Evolutionary conservation across 176 grass and related monocot species (phyloP), one percentile per base, ranked within the genome.

Genomic region (Triticum urartu): DNA sequence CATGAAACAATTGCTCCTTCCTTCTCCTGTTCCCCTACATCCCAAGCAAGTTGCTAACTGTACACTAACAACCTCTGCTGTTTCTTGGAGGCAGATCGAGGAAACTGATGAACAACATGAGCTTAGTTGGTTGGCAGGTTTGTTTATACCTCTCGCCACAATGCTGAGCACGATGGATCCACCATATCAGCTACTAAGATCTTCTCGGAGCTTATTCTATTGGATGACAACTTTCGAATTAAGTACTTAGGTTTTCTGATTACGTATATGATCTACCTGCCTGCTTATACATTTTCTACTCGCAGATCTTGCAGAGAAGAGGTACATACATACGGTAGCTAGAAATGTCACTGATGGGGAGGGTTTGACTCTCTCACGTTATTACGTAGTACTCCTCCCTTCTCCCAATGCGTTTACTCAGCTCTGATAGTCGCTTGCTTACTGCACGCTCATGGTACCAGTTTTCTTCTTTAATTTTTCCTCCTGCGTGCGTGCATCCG

Each of bases 341-440:
- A 20, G 56, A 43, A 81, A 89, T 39, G 4, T 62, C 56, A 89
- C 79, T 80, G 32, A 80, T 89, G 76, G 26, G 17, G 2, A 62
- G 75, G 22, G 15, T 89, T 66, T 89, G 81, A 58, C 54, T 21
- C 15, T 50, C 52, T 58, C 18, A 89, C 87, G 18, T 58, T 18
- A 54, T 58, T 65, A 21, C 75, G 42, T 6, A 48, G 13, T 50
- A 17, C 50, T 50, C 47, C 13, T 54, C 50, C 50, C n/a, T 67
- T 22, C 87, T 64, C 68, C 87, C 87, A 34, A 89, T 65, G 82
- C 87, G 81, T 73, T 89, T 89, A 89, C 81, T 80, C 65, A 8
- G 34, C 30, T 21, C 38, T 58, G 6, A 2, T 58, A 58, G 52
- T 58, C 25, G 6, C 70, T 24, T 45, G 21, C 18, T 21, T 36